These are phyloP conservation scores for Trichocomaceae sp. DNA, from an alignment of 2,329 filamentous ascomycete genomes.

Conservation along the genomic window DNA sequence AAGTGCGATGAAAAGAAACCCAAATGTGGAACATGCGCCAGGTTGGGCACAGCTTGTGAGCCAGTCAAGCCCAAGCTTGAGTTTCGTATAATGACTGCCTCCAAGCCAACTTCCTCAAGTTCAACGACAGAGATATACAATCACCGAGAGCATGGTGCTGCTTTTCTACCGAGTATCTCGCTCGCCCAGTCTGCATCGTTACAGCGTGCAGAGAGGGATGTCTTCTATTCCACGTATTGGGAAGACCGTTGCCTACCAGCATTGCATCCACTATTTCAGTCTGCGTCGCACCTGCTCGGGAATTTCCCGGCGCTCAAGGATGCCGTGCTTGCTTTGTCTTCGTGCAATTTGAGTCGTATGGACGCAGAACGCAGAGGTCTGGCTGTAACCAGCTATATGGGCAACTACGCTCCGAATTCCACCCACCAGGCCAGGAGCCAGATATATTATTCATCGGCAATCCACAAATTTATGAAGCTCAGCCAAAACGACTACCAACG, in stretches of 20 bases:
- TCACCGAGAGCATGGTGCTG: background rate
- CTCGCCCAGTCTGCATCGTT: conserved; percentile 13
- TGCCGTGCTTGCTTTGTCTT: conserved; percentile 18
- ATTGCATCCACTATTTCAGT: conserved; percentile 19
- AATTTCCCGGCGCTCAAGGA: conserved; percentile 13
- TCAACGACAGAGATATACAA: background rate
- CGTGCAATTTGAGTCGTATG: conserved; percentile 19
- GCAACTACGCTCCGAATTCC: conserved; percentile 16
- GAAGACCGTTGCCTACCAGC: conserved; percentile 21
- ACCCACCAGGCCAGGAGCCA: conserved; percentile 21
- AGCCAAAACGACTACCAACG: conserved; percentile 5
- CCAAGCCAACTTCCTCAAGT: background rate
- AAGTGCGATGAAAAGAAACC: conserved; percentile 23
- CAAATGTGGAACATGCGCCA: conserved; percentile 20
- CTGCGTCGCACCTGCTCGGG: background rate
- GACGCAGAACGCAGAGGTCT: conserved; percentile 12
- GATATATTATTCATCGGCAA: conserved; percentile 22
- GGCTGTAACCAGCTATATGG: background rate
- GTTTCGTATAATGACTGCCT: conserved; percentile 10
- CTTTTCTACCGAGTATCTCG: conserved; percentile 5
- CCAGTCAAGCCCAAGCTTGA: conserved; percentile 11
- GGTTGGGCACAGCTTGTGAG: conserved; percentile 18
- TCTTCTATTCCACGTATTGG: conserved; percentile 23
- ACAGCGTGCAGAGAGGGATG: conserved; percentile 18
- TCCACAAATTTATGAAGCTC: conserved; percentile 14